A percentile compares a stretch with the other conserved stretches of the same genome.
Conservation (phyloP, 2,329 filamentous ascomycete species). For the Talaromyces sp. region DNA sequence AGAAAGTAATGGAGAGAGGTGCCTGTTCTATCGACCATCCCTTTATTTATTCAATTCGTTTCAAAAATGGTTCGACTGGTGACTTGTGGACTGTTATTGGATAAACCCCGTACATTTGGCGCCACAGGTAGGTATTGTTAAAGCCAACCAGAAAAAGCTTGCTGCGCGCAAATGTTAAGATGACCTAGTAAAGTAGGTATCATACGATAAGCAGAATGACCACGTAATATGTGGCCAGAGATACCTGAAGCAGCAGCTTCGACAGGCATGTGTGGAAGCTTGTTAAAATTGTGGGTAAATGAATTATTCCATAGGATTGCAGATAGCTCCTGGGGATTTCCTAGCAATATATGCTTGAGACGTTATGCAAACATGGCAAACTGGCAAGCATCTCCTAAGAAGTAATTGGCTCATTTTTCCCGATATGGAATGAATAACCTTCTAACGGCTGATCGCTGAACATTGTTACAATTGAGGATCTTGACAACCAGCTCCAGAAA, state of each 20-base stretch:
- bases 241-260: background rate
- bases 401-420: background rate
- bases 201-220: background rate
- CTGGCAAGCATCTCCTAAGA: background rate
- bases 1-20: background rate
- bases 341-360: background rate
- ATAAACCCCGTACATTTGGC: background rate
- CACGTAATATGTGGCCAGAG: background rate
- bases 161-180: background rate
- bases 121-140: background rate
- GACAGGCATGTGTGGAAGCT: background rate
- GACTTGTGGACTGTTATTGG: background rate
- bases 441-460: background rate
- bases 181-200: background rate
- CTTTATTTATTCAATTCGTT: background rate
- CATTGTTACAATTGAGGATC: background rate
- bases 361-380: background rate
- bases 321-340: background rate
- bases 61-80: background rate
- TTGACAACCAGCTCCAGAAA: background rate
- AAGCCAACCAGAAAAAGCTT: too few species aligned
- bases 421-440: background rate
- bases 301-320: too few species aligned
- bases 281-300: too few species aligned
- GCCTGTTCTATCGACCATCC: too few species aligned